Percentiles rank a stretch among this genome's conserved stretches.
Evolutionary conservation across 2,329 filamentous ascomycete genomes (phyloP).

Genomic region (Paraconiothyrium brasiliense): DNA sequence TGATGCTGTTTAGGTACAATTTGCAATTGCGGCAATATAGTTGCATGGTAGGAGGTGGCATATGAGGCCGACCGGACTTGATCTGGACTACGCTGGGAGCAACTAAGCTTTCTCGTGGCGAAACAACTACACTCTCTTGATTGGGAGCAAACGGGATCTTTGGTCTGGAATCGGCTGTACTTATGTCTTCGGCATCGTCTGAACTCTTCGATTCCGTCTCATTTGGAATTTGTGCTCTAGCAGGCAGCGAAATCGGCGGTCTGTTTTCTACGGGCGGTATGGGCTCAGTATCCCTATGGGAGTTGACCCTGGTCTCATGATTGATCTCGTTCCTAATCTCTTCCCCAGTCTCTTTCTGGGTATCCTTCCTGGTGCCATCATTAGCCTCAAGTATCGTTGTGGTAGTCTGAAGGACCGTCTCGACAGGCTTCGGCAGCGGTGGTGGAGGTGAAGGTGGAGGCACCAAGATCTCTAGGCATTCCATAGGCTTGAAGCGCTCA

Average conservation of each 20-base stretch:
- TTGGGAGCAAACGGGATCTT: neutral
- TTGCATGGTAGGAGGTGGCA: neutral
- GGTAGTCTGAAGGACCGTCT: too few relatives aligned
- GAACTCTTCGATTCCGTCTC: neutral
- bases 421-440: neutral
- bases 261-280: too few relatives aligned
- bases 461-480: neutral
- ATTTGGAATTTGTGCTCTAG: neutral
- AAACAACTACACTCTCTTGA: neutral
- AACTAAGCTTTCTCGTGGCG: too few relatives aligned
- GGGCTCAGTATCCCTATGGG: too few relatives aligned
- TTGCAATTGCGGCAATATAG: conserved; percentile 2
- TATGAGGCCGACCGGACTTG: too few relatives aligned
- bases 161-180: too few relatives aligned
- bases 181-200: neutral
- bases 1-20: neutral
- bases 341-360: too few relatives aligned
- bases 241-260: neutral
- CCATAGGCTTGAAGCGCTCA: neutral
- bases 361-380: too few relatives aligned
- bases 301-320: too few relatives aligned
- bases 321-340: too few relatives aligned
- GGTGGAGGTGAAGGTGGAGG: neutral
- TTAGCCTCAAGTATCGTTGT: neutral
- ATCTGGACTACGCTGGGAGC: too few relatives aligned